phyloP scores from a whole-genome alignment of 2,329 filamentous ascomycete species.

The Epicoccum nigrum region DNA sequence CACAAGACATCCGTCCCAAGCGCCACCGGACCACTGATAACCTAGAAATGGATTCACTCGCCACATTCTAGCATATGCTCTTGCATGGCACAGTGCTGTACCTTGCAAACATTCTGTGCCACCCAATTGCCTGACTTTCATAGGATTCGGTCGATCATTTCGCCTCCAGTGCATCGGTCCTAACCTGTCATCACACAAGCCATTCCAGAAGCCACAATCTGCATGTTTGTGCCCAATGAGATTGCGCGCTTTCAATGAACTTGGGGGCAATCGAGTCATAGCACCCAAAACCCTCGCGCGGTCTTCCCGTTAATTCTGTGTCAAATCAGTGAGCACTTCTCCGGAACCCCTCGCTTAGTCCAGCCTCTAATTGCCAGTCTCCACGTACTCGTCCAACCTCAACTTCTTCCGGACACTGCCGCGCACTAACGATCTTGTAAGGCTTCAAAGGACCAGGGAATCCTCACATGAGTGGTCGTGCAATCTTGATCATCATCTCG shows the following conservation, averaged over 20 bases:
- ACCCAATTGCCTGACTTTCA: constrained; percentile 11
- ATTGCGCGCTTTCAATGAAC: constrained; percentile 19
- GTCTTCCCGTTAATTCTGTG: constrained; percentile 36
- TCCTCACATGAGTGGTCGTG: constrained; percentile 43
- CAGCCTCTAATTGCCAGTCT: constrained; percentile 31
- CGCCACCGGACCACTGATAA: constrained; percentile 40
- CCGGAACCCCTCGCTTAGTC: constrained; percentile 28
- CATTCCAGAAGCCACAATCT: constrained; percentile 40
- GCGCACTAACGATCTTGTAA: constrained; percentile 42
- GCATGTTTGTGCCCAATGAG: constrained; percentile 37
- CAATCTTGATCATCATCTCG: constrained; percentile 44
- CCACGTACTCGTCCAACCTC: constrained; percentile 33
- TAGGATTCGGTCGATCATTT: constrained; percentile 37
- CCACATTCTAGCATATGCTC: constrained; percentile 41
- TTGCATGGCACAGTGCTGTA: constrained; percentile 28
- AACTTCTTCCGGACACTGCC: constrained; percentile 25
- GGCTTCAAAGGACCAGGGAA: constrained; percentile 35
- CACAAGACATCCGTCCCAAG: constrained; percentile 37
- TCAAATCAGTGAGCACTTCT: constrained; percentile 32
- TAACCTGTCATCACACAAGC: constrained; percentile 36
- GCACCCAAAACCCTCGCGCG: constrained; percentile 38
- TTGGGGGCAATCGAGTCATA: constrained; percentile 46
- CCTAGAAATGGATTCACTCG: constrained; percentile 46
- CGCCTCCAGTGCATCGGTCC: constrained; percentile 45
- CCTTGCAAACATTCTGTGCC: constrained; percentile 24